Evolutionary conservation across 768 basidiomycete species (phyloP).

Genomic region (Amylocystis lapponica): DNA sequence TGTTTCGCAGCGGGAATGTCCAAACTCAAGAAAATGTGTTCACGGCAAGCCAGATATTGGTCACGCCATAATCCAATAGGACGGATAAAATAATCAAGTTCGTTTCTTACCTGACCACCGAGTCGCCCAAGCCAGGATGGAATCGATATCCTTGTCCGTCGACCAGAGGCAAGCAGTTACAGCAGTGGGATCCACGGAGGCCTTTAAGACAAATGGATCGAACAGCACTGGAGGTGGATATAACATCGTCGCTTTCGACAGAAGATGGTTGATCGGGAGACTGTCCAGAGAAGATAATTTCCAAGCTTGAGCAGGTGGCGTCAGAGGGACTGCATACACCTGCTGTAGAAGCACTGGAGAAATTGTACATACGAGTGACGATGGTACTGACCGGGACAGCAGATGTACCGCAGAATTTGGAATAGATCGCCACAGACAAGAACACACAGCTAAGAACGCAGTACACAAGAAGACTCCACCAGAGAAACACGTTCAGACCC

Average conservation of each 20-base stretch:
- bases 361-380: background rate
- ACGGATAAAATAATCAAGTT: too few species aligned
- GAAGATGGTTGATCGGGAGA: slow-evolving; percentile 14
- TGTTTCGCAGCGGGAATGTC: too few species aligned
- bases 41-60: too few species aligned
- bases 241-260: slow-evolving; percentile 22
- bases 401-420: background rate
- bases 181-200: slow-evolving; percentile 5
- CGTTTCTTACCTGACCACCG: slow-evolving; percentile 43
- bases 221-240: slow-evolving; percentile 17
- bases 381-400: background rate
- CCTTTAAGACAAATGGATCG: slow-evolving; percentile 13
- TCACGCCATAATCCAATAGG: too few species aligned
- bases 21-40: too few species aligned
- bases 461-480: slow-evolving; percentile 6
- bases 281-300: slow-evolving; percentile 5
- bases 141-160: slow-evolving; percentile 29
- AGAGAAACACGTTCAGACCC: background rate
- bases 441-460: slow-evolving; percentile 6
- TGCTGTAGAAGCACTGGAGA: too few species aligned
- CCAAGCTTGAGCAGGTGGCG: background rate
- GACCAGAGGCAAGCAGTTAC: slow-evolving; percentile 50
- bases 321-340: background rate
- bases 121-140: slow-evolving; percentile 30
- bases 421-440: slow-evolving; percentile 6